Percentiles rank a stretch among this genome's conserved stretches.
These are phyloP conservation scores for Rhytidiadelphus loreus DNA, from an alignment of 225 moss, liverwort and hornwort genomes.

Conservation along the genomic window DNA sequence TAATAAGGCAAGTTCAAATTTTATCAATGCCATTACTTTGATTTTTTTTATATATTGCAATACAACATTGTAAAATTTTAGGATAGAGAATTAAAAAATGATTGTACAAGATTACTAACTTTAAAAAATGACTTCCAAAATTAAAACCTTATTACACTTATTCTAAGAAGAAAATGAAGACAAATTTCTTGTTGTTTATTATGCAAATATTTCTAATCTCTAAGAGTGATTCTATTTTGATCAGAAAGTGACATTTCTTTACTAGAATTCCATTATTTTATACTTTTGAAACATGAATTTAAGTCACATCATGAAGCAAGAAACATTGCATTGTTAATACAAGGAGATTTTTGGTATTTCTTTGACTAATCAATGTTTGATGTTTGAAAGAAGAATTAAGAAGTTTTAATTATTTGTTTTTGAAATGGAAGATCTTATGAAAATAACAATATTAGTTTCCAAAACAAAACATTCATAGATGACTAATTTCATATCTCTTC, in stretches of 20 bases:
- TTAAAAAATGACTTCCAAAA: no score
- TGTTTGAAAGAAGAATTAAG: not conserved
- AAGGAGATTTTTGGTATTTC: not conserved
- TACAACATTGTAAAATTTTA: not conserved
- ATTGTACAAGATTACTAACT: not conserved
- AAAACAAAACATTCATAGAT: not conserved
- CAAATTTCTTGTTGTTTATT: not conserved
- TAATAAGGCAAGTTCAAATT: not conserved
- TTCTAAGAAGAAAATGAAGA: not conserved
- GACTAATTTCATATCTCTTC: not conserved
- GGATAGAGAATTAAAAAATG: not conserved
- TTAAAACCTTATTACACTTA: no score
- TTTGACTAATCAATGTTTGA: no score
- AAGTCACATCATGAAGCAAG: not conserved
- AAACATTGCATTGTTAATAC: not conserved
- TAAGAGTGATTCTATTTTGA: not conserved
- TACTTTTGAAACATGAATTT: not conserved
- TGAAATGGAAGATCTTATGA: not conserved
- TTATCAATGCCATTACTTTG: not conserved
- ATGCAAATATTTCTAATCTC: not conserved
- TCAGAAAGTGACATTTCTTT: not conserved
- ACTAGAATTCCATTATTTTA: accelerated
- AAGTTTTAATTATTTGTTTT: not conserved
- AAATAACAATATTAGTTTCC: not conserved
- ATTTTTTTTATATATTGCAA: no score